Base-by-base conservation (phyloP, 2,329 filamentous ascomycete genomes). In the Cladophialophora carrionii region DNA sequence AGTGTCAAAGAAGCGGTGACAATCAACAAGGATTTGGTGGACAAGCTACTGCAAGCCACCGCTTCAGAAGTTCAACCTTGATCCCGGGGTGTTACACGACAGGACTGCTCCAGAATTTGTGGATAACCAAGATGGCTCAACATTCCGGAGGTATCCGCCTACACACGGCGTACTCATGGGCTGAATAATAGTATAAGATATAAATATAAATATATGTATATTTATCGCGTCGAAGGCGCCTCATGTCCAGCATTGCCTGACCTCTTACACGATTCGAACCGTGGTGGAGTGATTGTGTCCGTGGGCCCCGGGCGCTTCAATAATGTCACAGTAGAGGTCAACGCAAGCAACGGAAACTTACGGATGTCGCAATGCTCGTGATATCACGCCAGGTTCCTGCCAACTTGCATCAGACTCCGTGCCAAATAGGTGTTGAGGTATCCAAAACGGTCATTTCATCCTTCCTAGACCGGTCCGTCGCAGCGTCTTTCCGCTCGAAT, bases 31-130 rank as follows among this genome's bases (percentile, higher is more conserved):
- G 52, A 48, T 62, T 14, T 48, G 59, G 53, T 61, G 53, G 41
- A 53, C 57, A 24, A 63, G 55, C 66, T 68, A 68, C 63, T 68
- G 66, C 66, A 64, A 63, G 61, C 66, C 57, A 64, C 63, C 46
- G 61, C 43, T 55, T 51, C 53, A 57, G 34, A 60, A 53, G 32
- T 31, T 32, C 62, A 60, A 52, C 54, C 51, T 54, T 61, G 59
- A 62, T 61, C 65, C 59, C 48, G 57, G 57, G 8, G 6, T 31
- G 57, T 60, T 60, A 52, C 57, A 60, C 57, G 57, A 52, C 48
- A 52, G 46, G 26, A 32, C 17, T 14, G 52, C 12, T 54, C 14
- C 26, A 17, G 12, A 29, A 34, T 29, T 3, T 54, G 52, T 54
- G 52, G 52, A 34, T 54, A 54, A 10, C 48, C 48, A n/a, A 20